Base-by-base conservation (phyloP, 495 filamentous ascomycete genomes). In the Barbatosphaeria neglecta region DNA sequence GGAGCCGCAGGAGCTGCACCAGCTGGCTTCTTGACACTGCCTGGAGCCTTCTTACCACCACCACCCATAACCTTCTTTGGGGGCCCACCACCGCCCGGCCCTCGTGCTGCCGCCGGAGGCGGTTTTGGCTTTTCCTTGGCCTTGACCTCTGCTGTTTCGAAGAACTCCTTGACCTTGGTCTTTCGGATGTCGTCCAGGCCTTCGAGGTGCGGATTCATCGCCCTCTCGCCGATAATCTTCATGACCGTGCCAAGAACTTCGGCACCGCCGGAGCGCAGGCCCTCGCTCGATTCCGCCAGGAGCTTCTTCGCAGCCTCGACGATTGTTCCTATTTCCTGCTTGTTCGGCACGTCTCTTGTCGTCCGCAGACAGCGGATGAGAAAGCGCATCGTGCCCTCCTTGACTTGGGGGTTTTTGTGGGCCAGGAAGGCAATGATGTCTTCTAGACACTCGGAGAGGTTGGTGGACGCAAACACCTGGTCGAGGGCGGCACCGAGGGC, bases 211-310 rank as follows among this genome's bases (percentile, higher is more conserved):
- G 87, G 86, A 37, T 83, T 86, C 92, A 97, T 99, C n/a, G 83
- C 83, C 35, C 92, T 77, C 58, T 99, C 93, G 37, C 93, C 90
- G 71, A 96, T 83, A 41, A 99, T 97, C 73, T 96, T 97, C 92
- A 96, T 96, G 51, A 99, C 62, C 0, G 89, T 95, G 50, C 93
- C 93, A 16, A 99, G 69, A 27, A 88, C 78, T 57, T 99, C 93
- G 11, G 90, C 89, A 57, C 87, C 92, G 37, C 86, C 86, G 31
- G 87, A 83, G 60, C 93, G 77, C 37, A 90, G 78, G 10, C 73
- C 86, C 56, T 93, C 90, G 44, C 75, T 85, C 1, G 86, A 86
- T 51, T 99, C 93, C 0, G 90, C 82, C 1, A 97, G 75, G 9
- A 97, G 71, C 61, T 95, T 96, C 43, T 85, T 93, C 15, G 80